Base-by-base conservation (phyloP, 2,329 filamentous ascomycete genomes). In the Colletotrichum sp. region DNA sequence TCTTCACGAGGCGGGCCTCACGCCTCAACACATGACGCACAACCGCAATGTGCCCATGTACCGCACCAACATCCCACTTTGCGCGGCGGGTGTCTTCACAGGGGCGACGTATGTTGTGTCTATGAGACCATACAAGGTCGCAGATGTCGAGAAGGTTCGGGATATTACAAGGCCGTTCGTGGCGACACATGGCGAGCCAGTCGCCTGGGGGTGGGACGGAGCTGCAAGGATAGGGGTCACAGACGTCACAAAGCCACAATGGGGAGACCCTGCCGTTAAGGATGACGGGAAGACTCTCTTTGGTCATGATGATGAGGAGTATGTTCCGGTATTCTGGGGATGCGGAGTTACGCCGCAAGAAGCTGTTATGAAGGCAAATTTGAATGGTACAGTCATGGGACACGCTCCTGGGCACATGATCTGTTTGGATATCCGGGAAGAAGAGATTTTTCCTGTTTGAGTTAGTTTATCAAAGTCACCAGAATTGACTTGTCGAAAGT, bases 311-410 rank as follows among this genome's bases (percentile, higher is more conserved):
- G 82, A 83, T 25, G 83, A 86, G 16, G 85, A 88, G 3, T 84
- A 88, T 30, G 85, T 92, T 34, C 90, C 90, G 0, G 88, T 92
- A 6, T 92, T 92, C 78, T 91, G 92, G 91, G 92, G 90, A 0
- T 94, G 92, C 80, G 92, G 92, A 39, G 92, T 93, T 13, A 93
- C 92, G 49, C 92, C 92, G 3, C 92, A 93, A 80, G 89, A 92
- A 80, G 92, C 91, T 16, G 90, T 93, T 2, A 89, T 92, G 87
- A 86, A 85, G 72, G 90, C 91, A 7, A 83, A 81, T 9, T 79
- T 92, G 62, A 79, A 89, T 63, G 92, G 92, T 0, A 85, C 86
- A 2, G 86, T 93, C 3, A 91, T 94, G 86, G 89, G 88, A 1
- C 92, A 94, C 84, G 88, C 89, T 22, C 92, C 91, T 1, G 91